These are phyloP conservation scores for Coemansia umbellata DNA, from an alignment of 192 early-diverging fungal species.

Conservation along the genomic window DNA sequence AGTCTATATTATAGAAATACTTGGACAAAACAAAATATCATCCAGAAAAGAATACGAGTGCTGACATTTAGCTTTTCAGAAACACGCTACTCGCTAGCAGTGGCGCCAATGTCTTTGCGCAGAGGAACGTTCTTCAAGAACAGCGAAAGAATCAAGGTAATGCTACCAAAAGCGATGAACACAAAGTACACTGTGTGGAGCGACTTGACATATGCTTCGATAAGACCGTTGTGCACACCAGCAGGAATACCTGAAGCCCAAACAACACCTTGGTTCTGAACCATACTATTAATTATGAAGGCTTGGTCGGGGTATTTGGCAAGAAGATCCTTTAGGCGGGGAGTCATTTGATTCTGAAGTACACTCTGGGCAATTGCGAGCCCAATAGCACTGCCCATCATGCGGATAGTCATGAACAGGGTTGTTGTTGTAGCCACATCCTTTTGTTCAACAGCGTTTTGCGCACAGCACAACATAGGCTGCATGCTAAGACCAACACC, in stretches of 20 bases:
- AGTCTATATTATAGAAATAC: too few relatives aligned
- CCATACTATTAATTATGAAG: constrained; percentile 30
- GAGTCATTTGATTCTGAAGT: constrained; percentile 33
- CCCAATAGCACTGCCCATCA: constrained; percentile 40
- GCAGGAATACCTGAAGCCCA: constrained; percentile 18
- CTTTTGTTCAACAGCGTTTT: constrained; percentile 25
- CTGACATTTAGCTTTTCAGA: too few relatives aligned
- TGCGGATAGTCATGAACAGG: constrained; percentile 36
- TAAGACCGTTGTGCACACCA: constrained; percentile 35
- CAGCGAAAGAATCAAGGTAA: constrained; percentile 52
- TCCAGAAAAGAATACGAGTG: too few relatives aligned
- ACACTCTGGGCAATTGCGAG: constrained; percentile 32
- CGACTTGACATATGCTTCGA: constrained; percentile 55
- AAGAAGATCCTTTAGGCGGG: constrained; percentile 9
- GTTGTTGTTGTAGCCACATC: constrained; percentile 41
- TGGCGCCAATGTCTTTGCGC: constrained; percentile 24
- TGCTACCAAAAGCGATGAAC: constrained; percentile 52
- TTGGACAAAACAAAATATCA: too few relatives aligned
- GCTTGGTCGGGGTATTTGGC: constrained; percentile 40
- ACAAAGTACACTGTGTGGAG: constrained; percentile 53
- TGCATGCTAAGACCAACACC: constrained; percentile 48
- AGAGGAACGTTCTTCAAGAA: constrained; percentile 49
- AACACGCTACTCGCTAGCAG: constrained; percentile 19
- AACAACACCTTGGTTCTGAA: constrained; percentile 33
- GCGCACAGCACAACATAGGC: constrained; percentile 37